Evolutionary conservation across 2,329 filamentous ascomycete species (phyloP), one percentile per base, ranked within the genome.

Genomic region (Blumeria hordei): DNA sequence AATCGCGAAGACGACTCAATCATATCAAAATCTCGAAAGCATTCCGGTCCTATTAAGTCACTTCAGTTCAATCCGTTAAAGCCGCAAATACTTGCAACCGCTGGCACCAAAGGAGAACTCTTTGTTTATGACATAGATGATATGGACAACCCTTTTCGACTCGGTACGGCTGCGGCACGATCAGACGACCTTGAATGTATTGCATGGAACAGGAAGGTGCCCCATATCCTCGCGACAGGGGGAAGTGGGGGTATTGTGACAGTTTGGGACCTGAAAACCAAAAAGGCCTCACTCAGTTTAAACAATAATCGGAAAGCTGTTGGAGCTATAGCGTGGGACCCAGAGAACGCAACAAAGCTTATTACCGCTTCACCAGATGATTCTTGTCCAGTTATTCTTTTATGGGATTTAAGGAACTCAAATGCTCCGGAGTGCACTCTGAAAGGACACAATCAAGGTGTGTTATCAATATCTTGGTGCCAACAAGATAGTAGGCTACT

Each of bases 141-240:
- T 67, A 77, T 88, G 61, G 78, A 79, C 56, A 92, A 85, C 65
- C 85, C 90, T 5, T 94, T 93, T 70, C 80, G 88, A 59, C 74
- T 98, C 35, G 92, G 92, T 57, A 93, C 85, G 60, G 77, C 84
- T 39, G 86, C 86, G 44, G 88, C 88, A 59, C 83, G 90, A 65
- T 85, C 88, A 41, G 90, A 96, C 64, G 92, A 98, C 63, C 85
- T 96, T 60, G 92, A 96, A 64, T 94, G 88, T 61, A 74, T 98
- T 58, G 90, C 94, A 62, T 98, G 93, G 93, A 98, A 98, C 70
- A 88, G 88, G 66, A 96, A 94, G 71, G 90, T 96, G 44, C 80
- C 90, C 12, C 90, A 98, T 66, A 98, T 98, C 66, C 72, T 98
- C 61, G 92, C 90, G 16, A 96, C 90, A 9, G 92, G 92, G 60